Base-by-base conservation (phyloP, 495 filamentous ascomycete species). In the Aspergillus leporis region DNA sequence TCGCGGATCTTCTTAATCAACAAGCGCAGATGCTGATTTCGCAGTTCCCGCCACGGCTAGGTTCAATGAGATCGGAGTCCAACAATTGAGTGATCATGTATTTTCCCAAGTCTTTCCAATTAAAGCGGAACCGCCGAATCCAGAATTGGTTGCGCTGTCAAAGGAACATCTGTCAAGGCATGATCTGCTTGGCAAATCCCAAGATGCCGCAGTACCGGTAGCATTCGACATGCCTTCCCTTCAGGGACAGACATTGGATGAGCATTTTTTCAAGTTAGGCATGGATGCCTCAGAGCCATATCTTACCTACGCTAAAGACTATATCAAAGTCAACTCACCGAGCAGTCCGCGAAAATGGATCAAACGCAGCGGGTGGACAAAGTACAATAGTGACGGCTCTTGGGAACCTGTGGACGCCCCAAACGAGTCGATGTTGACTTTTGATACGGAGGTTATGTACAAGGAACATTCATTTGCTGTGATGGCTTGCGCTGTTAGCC, bases 401-500 rank as follows among this genome's bases (percentile, higher is more conserved):
- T 79, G 78, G 48, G 88, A 93, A 63, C 70, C 78, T 0, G 87
- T 96, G 18, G 86, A 88, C 59, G 85, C 85, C 9, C 94, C 94
- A 0, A 75, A 91, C 41, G 92, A 92, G 61, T 73, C 86, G 22
- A 86, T 91, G 83, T 73, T 99, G 41, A 90, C 87, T 30, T 99
- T 99, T 68, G 94, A 99, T 72, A 94, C 92, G 13, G 94, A 99
- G 73, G 93, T 97, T 48, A 88, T 99, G 87, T 99, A 87, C 78
- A 96, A 95, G 65, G 84, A 92, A 66, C 90, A 87, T 65, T 85
- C 88, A 0, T 98, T 89, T 73, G 92, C 94, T 6, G 90, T 95
- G 41, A 98, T 99, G 94, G 94, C 94, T 36, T 97, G 92, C 62
- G 94, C 94, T 10, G 89, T 86, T 50, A 90, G 90, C 60, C 86